phyloP scores from a whole-genome alignment of 2,329 filamentous ascomycete genomes.

The Fusarium veterinarium region DNA sequence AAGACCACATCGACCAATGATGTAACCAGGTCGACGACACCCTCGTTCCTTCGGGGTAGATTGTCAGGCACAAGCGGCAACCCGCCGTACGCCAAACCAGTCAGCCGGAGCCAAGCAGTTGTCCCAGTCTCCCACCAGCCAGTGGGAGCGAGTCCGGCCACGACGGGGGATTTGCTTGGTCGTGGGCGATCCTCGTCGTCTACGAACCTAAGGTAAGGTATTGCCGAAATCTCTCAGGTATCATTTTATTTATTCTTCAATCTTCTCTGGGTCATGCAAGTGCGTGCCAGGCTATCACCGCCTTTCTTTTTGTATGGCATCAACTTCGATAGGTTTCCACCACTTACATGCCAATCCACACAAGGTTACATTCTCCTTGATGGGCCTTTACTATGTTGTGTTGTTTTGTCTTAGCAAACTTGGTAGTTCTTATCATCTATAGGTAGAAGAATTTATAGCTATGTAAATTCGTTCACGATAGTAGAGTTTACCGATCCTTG shows the following conservation, averaged over 20 bases:
- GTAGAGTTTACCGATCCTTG: neutral
- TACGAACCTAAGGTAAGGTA: neutral
- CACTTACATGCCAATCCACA: neutral
- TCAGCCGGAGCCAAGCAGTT: slow-evolving; percentile 23
- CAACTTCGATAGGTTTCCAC: slow-evolving; percentile 3
- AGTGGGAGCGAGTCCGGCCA: slow-evolving; percentile 23
- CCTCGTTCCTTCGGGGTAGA: slow-evolving; percentile 28
- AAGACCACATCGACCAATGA: slow-evolving; percentile 8
- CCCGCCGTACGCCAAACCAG: slow-evolving; percentile 35
- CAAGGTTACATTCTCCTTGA: neutral
- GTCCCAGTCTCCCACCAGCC: slow-evolving; percentile 7
- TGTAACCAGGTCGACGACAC: neutral
- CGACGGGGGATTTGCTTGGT: slow-evolving; percentile 13
- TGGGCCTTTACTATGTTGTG: neutral
- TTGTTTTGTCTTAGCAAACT: neutral
- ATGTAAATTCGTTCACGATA: neutral
- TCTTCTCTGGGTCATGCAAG: slow-evolving; percentile 19
- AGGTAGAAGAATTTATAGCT: neutral
- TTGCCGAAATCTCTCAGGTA: slow-evolving; percentile 7
- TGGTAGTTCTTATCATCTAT: neutral
- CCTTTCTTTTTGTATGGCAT: slow-evolving; percentile 2
- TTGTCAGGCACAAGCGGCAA: slow-evolving; percentile 36
- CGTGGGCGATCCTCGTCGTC: slow-evolving; percentile 2
- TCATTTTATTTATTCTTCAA: slow-evolving; percentile 17
- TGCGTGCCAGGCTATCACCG: slow-evolving; percentile 18